Base-by-base conservation (phyloP, 345 rosid species). In the Populus alba region DNA sequence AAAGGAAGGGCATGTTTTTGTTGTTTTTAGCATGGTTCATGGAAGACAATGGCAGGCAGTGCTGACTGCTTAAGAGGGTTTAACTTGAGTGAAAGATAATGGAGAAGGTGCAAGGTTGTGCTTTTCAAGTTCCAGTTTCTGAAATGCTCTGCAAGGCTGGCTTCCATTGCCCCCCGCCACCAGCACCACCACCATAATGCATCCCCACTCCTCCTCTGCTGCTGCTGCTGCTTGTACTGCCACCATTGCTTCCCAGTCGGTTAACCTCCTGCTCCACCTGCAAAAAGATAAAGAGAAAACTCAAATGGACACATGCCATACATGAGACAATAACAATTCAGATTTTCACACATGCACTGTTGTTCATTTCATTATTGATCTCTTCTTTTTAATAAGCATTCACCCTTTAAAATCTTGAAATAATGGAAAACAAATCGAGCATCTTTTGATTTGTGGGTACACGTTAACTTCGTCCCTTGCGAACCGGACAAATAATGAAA, bases 111-210 rank as follows among this genome's bases (percentile, higher is more conserved):
- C 27, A 4, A 15, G 75, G 25, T 16, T 7, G 35, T 43, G 61
- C 12, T 12, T 23, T 75, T 85, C 87, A 88, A 82, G 77, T 81
- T 77, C 91, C 91, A 79, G 84, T 23, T 79, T 94, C 98, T 6
- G 92, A 88, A 83, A 94, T 94, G 90, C 92, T 94, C 73, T 89
- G 90, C 63, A 92, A 89, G 77, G 94, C 92, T 87, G 97, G 98
- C 86, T 86, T 90, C 98, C 98, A 94, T 59, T 87, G 92, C 23
- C 90, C 83, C 8, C 87, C 77, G 4, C 88, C 86, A 69, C 72
- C 71, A 15, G 7, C 57, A 62, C 72, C 80, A 20, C 78, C 84
- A 10, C 82, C 80, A 66, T 81, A 41, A 31, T 81, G 81, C 79
- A 88, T 88, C 70, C 78, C 67, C 33, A 71, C 75, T 35, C 74